A percentile compares a stretch with the other conserved stretches of the same genome.
phyloP scores from a whole-genome alignment of 2,329 filamentous ascomycete genomes.

The Celoporthe dispersa region DNA sequence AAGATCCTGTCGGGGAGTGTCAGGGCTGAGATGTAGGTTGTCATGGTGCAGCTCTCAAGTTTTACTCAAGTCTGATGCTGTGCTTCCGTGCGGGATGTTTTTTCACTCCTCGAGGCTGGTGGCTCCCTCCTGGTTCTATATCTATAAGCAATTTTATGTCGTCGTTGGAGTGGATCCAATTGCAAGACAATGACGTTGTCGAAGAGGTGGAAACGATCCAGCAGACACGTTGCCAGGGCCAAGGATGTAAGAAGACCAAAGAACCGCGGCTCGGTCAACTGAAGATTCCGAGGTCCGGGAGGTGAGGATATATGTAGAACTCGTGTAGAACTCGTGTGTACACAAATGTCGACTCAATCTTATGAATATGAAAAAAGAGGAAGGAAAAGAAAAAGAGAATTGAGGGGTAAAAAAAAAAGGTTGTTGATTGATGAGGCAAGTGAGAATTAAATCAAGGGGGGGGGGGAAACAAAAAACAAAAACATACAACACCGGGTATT shows the following conservation, averaged over 20 bases:
- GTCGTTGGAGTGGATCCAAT: slow-evolving; percentile 1
- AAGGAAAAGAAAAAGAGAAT: too few species aligned
- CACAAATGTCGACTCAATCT: not conserved
- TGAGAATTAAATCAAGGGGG: not conserved
- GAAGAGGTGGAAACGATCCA: not conserved
- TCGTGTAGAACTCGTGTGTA: not conserved
- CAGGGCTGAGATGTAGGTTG: slow-evolving; percentile 74
- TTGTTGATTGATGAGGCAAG: too few species aligned
- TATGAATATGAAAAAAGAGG: not conserved
- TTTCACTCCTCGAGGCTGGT: not conserved
- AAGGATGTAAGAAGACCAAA: not conserved
- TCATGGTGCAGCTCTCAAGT: slow-evolving; percentile 60
- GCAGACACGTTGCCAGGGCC: not conserved
- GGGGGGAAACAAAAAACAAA: not conserved
- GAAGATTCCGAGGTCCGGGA: not conserved
- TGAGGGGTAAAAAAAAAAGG: not conserved
- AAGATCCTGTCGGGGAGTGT: slow-evolving; percentile 77
- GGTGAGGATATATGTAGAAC: not conserved
- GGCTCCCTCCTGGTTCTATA: not conserved
- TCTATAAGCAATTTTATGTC: not conserved
- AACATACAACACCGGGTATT: slow-evolving; percentile 18
- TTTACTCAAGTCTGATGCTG: not conserved
- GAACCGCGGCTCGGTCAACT: not conserved
- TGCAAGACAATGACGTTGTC: not conserved
- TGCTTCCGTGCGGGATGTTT: not conserved